Evolutionary conservation across 345 rosid species (phyloP).

Genomic region (Erodium maritimum): DNA sequence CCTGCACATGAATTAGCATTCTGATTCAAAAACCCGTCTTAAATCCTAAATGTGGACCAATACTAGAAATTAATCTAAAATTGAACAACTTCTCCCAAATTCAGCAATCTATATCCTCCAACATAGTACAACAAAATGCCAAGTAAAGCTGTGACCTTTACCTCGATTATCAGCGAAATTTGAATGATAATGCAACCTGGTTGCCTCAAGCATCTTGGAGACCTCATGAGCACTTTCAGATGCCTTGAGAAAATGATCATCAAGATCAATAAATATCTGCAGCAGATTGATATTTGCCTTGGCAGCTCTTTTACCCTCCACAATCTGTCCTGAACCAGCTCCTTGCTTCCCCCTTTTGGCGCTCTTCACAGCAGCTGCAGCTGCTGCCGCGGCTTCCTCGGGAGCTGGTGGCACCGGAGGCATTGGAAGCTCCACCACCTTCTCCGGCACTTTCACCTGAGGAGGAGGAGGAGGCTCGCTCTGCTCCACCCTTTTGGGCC

Average conservation of each 20-base stretch:
- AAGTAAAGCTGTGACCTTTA: constrained; percentile 9
- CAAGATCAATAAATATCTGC: constrained; percentile 51
- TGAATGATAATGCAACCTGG: constrained; percentile 93
- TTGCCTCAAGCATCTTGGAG: constrained; percentile 90
- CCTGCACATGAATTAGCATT: constrained; percentile 29
- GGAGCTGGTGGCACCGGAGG: constrained; percentile 9
- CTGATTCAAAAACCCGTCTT: no score
- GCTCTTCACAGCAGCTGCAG: constrained; percentile 18
- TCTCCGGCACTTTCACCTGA: constrained; percentile 5
- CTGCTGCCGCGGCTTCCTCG: constrained; percentile 9
- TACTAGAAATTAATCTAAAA: neutral
- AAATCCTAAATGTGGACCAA: neutral
- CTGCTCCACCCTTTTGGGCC: constrained; percentile 22
- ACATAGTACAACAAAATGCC: no score
- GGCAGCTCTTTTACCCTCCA: constrained; percentile 30
- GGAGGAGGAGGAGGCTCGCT: constrained; percentile 10
- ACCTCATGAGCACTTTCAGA: constrained; percentile 88
- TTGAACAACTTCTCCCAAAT: no score
- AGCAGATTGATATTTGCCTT: constrained; percentile 27
- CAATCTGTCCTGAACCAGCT: neutral
- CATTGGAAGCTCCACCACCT: constrained; percentile 5
- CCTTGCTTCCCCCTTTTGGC: constrained; percentile 31
- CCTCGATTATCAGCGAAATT: constrained; percentile 95
- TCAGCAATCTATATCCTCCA: no score
- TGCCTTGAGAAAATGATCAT: constrained; percentile 84